Evolutionary conservation across 768 basidiomycete species (phyloP).

Genomic region (Trametes maxima): DNA sequence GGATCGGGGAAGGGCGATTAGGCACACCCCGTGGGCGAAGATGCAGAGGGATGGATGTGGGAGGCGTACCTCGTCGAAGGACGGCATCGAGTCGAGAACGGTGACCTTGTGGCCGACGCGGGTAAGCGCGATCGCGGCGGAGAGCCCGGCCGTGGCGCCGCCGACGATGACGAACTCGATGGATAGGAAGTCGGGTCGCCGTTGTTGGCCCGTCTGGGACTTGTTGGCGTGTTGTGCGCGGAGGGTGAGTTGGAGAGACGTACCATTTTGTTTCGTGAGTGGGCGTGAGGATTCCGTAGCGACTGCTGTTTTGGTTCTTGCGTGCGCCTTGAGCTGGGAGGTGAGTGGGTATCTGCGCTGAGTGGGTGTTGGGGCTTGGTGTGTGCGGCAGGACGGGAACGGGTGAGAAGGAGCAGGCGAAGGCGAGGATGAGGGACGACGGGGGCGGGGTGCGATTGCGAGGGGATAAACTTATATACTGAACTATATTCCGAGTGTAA

Average conservation of each 20-base stretch:
- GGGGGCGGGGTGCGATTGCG: too few relatives aligned
- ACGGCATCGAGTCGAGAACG: constrained; percentile 34
- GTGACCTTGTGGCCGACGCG: constrained; percentile 40
- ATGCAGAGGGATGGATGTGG: not conserved
- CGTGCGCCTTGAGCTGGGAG: too few relatives aligned
- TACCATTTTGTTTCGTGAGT: constrained; percentile 6
- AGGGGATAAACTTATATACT: too few relatives aligned
- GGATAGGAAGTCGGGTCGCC: constrained; percentile 22
- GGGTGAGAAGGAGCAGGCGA: too few relatives aligned
- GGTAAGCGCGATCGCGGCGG: constrained; percentile 37
- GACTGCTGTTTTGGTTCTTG: too few relatives aligned
- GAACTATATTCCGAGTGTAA: too few relatives aligned
- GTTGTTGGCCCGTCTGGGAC: not conserved
- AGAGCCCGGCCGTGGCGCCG: constrained; percentile 39
- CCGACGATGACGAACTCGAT: constrained; percentile 39
- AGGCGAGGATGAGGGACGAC: too few relatives aligned
- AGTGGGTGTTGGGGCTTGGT: too few relatives aligned
- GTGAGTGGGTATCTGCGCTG: too few relatives aligned
- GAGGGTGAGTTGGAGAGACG: not conserved
- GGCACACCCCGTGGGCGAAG: not conserved
- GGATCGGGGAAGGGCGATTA: not conserved
- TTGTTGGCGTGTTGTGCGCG: not conserved
- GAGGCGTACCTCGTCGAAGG: constrained; percentile 32
- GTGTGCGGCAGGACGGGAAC: too few relatives aligned
- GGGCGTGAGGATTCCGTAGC: not conserved